Evolutionary conservation across 352 stramenopile species (phyloP).

Genomic region (Pythium scleroteichum): DNA sequence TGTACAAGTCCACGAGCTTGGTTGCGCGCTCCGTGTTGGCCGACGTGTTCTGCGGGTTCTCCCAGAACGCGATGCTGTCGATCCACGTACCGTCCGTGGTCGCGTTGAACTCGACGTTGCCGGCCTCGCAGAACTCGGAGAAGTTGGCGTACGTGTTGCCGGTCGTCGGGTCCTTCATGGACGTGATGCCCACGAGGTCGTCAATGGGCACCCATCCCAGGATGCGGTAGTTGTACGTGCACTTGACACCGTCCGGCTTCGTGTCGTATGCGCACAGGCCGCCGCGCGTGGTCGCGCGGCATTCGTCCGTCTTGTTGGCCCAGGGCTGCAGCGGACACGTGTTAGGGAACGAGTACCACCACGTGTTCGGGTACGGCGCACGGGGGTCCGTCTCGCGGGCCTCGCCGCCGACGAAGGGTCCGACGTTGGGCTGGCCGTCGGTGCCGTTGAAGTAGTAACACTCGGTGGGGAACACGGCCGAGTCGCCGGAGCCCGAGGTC

Average conservation of each 20-base stretch:
- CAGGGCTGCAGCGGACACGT: slow-evolving; percentile 44
- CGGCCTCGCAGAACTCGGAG: slow-evolving; percentile 62
- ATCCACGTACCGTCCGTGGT: slow-evolving; percentile 37
- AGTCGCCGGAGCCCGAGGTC: slow-evolving; percentile 26
- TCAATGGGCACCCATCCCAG: slow-evolving; percentile 72
- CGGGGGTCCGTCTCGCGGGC: slow-evolving; percentile 49
- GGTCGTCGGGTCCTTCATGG: slow-evolving; percentile 40
- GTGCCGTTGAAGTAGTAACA: slow-evolving; percentile 81
- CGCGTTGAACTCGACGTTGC: slow-evolving; percentile 61
- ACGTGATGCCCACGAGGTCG: slow-evolving; percentile 76
- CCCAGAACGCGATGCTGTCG: slow-evolving; percentile 58
- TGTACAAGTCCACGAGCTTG: slow-evolving; percentile 54
- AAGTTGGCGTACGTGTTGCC: slow-evolving; percentile 54
- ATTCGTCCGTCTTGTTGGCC: slow-evolving; percentile 45
- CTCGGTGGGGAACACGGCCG: slow-evolving; percentile 40
- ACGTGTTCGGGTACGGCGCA: slow-evolving; percentile 72
- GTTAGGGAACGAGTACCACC: slow-evolving; percentile 87
- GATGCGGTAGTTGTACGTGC: slow-evolving; percentile 75
- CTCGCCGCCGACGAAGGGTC: slow-evolving; percentile 64
- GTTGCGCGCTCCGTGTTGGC: slow-evolving; percentile 45
- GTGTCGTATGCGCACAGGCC: slow-evolving; percentile 50
- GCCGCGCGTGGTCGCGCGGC: slow-evolving; percentile 34
- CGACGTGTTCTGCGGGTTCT: slow-evolving; percentile 45
- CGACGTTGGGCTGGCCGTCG: slow-evolving; percentile 58
- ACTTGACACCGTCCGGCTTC: slow-evolving; percentile 57